Evolutionary conservation across 2,329 filamentous ascomycete species (phyloP).

Genomic region (Claviceps monticola): DNA sequence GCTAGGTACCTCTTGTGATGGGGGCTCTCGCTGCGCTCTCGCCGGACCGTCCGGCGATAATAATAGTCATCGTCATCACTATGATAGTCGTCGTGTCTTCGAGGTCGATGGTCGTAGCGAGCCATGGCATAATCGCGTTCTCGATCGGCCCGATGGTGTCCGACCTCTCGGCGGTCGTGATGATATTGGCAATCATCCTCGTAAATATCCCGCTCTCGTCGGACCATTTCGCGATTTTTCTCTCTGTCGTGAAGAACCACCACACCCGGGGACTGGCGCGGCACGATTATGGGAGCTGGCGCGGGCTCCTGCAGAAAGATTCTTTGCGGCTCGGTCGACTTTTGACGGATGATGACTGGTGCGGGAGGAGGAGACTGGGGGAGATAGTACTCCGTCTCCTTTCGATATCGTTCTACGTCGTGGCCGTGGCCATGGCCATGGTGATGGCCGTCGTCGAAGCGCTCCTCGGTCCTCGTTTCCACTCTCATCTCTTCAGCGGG

Average conservation of each 20-base stretch:
- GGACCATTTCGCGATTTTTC: slow-evolving; percentile 20
- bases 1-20: slow-evolving; percentile 46
- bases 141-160: slow-evolving; percentile 21
- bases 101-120: slow-evolving; percentile 25
- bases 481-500: slow-evolving; percentile 39
- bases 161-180: slow-evolving; percentile 30
- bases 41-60: slow-evolving; percentile 30
- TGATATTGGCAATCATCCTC: slow-evolving; percentile 40
- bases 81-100: slow-evolving; percentile 29
- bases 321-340: slow-evolving; percentile 40
- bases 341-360: slow-evolving; percentile 43
- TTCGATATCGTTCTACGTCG: slow-evolving; percentile 45
- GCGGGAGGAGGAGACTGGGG: slow-evolving; percentile 33
- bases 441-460: slow-evolving; percentile 29
- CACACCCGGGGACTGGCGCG: slow-evolving; percentile 29
- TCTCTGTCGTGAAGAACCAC: slow-evolving; percentile 31
- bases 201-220: slow-evolving; percentile 21
- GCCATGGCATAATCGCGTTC: slow-evolving; percentile 17
- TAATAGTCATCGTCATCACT: slow-evolving; percentile 36
- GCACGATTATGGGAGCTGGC: slow-evolving; percentile 37
- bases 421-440: slow-evolving; percentile 33
- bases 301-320: slow-evolving; percentile 48
- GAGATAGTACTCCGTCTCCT: slow-evolving; percentile 49
- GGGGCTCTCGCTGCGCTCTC: slow-evolving; percentile 36
- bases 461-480: slow-evolving; percentile 39